These are phyloP conservation scores for Xylariaceae sp. DNA, from an alignment of 2,329 filamentous ascomycete species.

Conservation along the genomic window DNA sequence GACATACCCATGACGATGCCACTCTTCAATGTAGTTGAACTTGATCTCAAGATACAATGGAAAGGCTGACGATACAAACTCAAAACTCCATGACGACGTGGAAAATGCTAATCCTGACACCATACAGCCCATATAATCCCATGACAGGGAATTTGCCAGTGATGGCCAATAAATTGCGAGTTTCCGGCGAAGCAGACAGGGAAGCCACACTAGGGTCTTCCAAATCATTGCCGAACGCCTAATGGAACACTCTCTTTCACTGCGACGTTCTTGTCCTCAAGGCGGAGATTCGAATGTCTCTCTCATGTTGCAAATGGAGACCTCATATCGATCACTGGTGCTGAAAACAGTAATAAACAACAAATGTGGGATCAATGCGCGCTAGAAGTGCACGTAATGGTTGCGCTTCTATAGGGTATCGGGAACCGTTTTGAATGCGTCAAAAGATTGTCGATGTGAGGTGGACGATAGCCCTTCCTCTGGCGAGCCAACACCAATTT, in stretches of 20 bases:
- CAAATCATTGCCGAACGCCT: constrained; percentile 25
- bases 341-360: constrained; percentile 17
- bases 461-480: background rate
- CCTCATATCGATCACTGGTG: constrained; percentile 16
- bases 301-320: constrained; percentile 23
- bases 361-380: constrained; percentile 15
- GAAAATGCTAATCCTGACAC: background rate
- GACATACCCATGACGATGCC: no score
- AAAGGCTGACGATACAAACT: no score
- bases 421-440: constrained; percentile 10
- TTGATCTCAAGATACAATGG: no score
- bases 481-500: constrained; percentile 16
- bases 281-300: constrained; percentile 10
- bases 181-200: constrained; percentile 5
- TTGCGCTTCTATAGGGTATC: constrained; percentile 19
- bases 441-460: constrained; percentile 6
- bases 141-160: constrained; percentile 1
- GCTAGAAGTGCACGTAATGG: constrained; percentile 6
- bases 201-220: constrained; percentile 5
- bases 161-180: constrained; percentile 3
- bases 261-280: constrained; percentile 13
- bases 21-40: no score
- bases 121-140: constrained; percentile 1
- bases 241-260: constrained; percentile 27
- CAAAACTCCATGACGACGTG: no score